Evolutionary conservation across 495 filamentous ascomycete species (phyloP), one percentile per base, ranked within the genome.

Genomic region (Achaetomiella virescens): DNA sequence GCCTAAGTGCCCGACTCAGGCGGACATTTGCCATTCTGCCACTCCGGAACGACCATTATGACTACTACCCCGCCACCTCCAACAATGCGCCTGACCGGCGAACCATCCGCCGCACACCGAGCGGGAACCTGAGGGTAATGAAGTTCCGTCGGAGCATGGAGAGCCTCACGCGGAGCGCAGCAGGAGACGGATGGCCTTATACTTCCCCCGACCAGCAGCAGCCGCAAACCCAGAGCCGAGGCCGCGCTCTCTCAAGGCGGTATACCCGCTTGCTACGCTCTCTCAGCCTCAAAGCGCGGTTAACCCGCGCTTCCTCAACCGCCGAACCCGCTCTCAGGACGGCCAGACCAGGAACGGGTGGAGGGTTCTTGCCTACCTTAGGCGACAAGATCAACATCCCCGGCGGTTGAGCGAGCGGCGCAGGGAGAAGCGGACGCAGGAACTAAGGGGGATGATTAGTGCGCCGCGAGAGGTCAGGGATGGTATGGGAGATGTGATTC

Each of bases 371-470:
- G 61, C 62, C 69, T 55, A 12, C 57, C 21, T 29, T 75, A 52
- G 70, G 72, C 60, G 59, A 63, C 41, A 70, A 55, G 51, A 73
- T 77, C 41, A 76, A 74, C 33, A 31, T 4, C 65, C 86, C 35
- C 75, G 80, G 36, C 77, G 81, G 54, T 61, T 81, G 49, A 84
- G 82, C 58, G 82, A 86, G 65, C 70, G 74, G 60, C 76, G 81
- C 41, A 78, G 82, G 24, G 87, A 89, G 70, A 84, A 80, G 59
- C 72, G 84, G 52, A 79, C 83, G 44, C 77, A 85, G 51, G 77
- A 73, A 59, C 74, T 95, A 50, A 80, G 87, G 62, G 75, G 80
- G 53, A 87, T 78, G 60, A 95, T 95, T 33, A 76, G 74, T 45
- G 67, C 66, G 0, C 79, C 79, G 5, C 65, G 68, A 29, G 76